Conservation (phyloP, 257 asterid genomes). For the Avicennia marina region DNA sequence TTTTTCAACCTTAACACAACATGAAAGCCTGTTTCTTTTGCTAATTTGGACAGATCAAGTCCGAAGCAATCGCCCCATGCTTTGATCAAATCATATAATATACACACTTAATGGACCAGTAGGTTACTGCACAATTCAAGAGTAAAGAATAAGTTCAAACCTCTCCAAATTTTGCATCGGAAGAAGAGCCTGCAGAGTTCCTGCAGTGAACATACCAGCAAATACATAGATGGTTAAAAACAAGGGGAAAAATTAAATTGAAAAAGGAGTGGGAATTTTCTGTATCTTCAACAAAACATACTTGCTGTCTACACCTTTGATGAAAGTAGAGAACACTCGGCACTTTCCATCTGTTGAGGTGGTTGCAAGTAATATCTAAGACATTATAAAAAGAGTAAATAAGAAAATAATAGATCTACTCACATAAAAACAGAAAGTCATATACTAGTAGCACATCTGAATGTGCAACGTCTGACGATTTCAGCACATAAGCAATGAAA, state of each 20-base stretch:
- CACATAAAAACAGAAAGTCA: conserved; percentile 2
- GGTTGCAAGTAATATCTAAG: conserved; percentile 85
- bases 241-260: conserved; percentile 14
- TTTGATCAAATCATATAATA: no score
- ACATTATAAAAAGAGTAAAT: not conserved
- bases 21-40: no score
- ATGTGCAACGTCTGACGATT: no score
- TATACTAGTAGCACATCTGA: not conserved
- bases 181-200: conserved; percentile 49
- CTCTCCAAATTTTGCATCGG: conserved; percentile 94
- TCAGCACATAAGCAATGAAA: conserved; percentile 5
- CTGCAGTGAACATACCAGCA: conserved; percentile 38
- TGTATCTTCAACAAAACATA: conserved; percentile 29
- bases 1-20: no score
- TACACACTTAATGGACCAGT: conserved; percentile 7
- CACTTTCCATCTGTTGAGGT: conserved; percentile 99
- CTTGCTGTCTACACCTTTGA: conserved; percentile 94
- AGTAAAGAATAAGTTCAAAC: conserved; percentile 32
- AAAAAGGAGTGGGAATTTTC: conserved; percentile 11
- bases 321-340: conserved; percentile 93
- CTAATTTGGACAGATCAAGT: no score
- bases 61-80: no score
- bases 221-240: conserved; percentile 7
- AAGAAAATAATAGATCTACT: not conserved
- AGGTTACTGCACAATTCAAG: conserved; percentile 13